Evolutionary conservation across 805 yeast genomes (phyloP).

Genomic region (Myxozyma lipomycoides): DNA sequence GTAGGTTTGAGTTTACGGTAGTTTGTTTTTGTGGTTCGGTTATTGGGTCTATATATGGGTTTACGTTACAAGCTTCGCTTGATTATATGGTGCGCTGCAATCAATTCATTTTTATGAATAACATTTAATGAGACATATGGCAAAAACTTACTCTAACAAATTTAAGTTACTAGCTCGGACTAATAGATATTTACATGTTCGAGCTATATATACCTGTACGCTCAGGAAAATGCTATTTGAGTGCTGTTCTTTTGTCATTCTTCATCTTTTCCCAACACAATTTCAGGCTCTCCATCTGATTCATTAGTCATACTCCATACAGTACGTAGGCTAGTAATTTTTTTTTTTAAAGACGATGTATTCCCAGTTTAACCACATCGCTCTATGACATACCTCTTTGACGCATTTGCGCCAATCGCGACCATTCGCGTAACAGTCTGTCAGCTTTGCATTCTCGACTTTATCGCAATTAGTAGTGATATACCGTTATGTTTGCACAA

Average conservation of each 20-base stretch:
- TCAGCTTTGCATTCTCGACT: background rate
- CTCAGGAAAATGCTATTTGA: too few species aligned
- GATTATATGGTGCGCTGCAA: background rate
- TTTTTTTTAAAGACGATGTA: background rate
- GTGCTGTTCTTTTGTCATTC: background rate
- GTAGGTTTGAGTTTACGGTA: background rate
- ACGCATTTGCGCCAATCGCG: conserved; percentile 2
- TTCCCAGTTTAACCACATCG: too few species aligned
- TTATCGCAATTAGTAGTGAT: too few species aligned
- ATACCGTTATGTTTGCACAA: too few species aligned
- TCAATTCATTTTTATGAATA: background rate
- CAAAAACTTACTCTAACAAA: too few species aligned
- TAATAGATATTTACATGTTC: too few species aligned
- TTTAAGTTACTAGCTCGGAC: too few species aligned
- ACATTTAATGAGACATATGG: too few species aligned
- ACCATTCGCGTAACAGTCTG: background rate
- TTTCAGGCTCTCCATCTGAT: background rate
- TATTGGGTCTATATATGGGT: background rate
- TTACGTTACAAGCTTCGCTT: background rate
- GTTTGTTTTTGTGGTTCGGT: background rate
- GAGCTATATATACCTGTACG: too few species aligned
- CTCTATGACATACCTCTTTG: background rate
- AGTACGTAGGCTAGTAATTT: background rate
- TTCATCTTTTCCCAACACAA: background rate
- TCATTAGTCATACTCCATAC: background rate